Base-by-base conservation (phyloP, 345 rosid genomes). In the Salix arbutifolia region DNA sequence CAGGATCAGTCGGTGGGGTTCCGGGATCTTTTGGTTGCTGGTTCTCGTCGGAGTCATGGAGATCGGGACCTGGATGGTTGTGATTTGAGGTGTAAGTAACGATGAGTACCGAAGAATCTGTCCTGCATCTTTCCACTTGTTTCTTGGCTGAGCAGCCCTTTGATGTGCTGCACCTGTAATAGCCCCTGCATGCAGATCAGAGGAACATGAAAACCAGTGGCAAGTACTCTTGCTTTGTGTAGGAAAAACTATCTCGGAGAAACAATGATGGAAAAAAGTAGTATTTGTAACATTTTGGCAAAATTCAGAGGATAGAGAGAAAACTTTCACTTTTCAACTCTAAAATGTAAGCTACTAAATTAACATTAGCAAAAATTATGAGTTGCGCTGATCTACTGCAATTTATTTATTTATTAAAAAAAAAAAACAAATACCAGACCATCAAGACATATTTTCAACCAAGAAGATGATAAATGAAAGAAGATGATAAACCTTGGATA, bases 111-210 rank as follows among this genome's bases (percentile, higher is more conserved):
- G 93, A 88, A 38, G 91, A 87, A 80, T 91, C 95, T 31, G 91
- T 82, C 77, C 86, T 87, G 85, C 91, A 88, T 83, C 86, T 88
- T 72, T 91, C 95, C 9, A 89, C 92, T 77, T 88, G 92, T 79
- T 91, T 91, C 76, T 86, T 91, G 28, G 95, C 95, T 30, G 87
- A 87, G 53, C 95, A 91, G 13, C 93, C 91, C 79, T 89, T 89
- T 60, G 90, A 85, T 81, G 95, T 91, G 84, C 91, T 88, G 79
- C 95, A 91, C 73, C 88, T 88, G 84, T 91, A 91, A 77, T 91
- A 91, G 1, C 95, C 93, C 78, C 93, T 91, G 83, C 78, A 76
- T 40, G 26, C 10, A 42, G 16, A 35, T 33, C 37, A 33, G 44
- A 69, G 2, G 38, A 52, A 2, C 26, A 53, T 6, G 37, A 56